Base-by-base conservation (phyloP, 306 rosid genomes). In the Crataegus laevigata region DNA sequence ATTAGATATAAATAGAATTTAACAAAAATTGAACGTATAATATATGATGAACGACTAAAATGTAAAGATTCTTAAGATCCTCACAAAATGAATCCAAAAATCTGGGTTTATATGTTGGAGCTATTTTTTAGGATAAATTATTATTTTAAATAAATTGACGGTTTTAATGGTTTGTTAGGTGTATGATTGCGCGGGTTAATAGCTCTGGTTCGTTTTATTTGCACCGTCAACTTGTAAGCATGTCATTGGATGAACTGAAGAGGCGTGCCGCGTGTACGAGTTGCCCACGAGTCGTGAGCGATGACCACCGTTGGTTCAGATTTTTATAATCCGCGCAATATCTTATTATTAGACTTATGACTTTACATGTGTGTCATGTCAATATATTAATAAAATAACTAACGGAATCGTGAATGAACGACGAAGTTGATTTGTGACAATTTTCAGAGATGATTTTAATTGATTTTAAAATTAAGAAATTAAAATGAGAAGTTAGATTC, bases 171-270 rank as follows among this genome's bases (percentile, higher is more conserved):
- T 26, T 3, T 14, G 6, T 25, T 26, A 1, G 66, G 21, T 14
- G 66, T 60, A 2, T 11, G 19, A 59, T 24, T 59, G 64, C 9
- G 3, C 64, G 18, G 10, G n/a, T 62, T 17, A 4, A 29, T 15
- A 17, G 4, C 6, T 29, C 9, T 7, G 42, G 21, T 6, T 62
- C 22, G 18, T 62, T 72, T 2, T 2, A 43, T 36, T 60, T 34
- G 55, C 26, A 71, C 69, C 78, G 81, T 66, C 42, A 1, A 55
- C 62, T 55, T 63, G 69, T 14, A 47, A 1, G 18, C 17, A 15
- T 38, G 10, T 22, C 18, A 63, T 40, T 71, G 10, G 76, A 72
- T 22, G 63, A 30, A n/a, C 21, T 57, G 22, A 62, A 26, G 38
- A 17, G 42, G 42, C 28, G 54, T 4, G n/a, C n/a, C n/a, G n/a